phyloP scores from a whole-genome alignment of 2,329 filamentous ascomycete genomes.

The Botrytis hyacinthi region DNA sequence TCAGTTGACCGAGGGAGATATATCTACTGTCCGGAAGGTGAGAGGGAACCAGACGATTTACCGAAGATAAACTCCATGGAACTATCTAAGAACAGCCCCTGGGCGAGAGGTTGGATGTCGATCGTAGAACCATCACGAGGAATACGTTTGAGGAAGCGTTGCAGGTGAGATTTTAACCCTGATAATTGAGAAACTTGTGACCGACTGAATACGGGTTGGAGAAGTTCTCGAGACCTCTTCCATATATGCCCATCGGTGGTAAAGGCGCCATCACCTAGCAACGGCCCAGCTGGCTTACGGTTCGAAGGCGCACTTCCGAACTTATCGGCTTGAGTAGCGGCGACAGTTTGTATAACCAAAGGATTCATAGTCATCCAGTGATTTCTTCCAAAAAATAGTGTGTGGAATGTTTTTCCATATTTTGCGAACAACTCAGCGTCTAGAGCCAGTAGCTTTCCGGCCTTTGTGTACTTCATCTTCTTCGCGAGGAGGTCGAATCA shows the following conservation, averaged over 20 bases:
- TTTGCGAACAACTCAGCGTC: conserved; percentile 16
- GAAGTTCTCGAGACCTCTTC: conserved; percentile 48
- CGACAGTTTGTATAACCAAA: conserved; percentile 54
- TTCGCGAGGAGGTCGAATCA: conserved; percentile 2
- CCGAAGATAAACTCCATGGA: conserved; percentile 26
- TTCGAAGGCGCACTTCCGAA: conserved; percentile 49
- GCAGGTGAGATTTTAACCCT: conserved; percentile 59
- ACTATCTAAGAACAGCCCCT: conserved; percentile 62
- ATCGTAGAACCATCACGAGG: conserved; percentile 52
- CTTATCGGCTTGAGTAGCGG: conserved; percentile 54
- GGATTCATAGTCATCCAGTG: conserved; percentile 47
- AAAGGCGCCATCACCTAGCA: conserved; percentile 56
- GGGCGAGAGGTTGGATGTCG: conserved; percentile 61
- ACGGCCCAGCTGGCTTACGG: conserved; percentile 44
- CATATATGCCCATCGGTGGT: conserved; percentile 50
- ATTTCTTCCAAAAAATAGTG: conserved; percentile 18
- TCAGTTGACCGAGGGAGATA: neutral
- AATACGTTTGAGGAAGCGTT: conserved; percentile 55
- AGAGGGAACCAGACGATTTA: conserved; percentile 37
- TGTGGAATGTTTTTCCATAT: conserved; percentile 23
- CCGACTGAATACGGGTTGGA: conserved; percentile 52
- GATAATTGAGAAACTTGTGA: conserved; percentile 49
- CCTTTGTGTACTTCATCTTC: neutral
- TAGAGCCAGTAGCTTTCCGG: conserved; percentile 7
- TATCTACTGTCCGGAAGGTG: conserved; percentile 11